Evolutionary conservation across 495 filamentous ascomycete species (phyloP), one percentile per base, ranked within the genome.

Genomic region (Neurospora sp.): DNA sequence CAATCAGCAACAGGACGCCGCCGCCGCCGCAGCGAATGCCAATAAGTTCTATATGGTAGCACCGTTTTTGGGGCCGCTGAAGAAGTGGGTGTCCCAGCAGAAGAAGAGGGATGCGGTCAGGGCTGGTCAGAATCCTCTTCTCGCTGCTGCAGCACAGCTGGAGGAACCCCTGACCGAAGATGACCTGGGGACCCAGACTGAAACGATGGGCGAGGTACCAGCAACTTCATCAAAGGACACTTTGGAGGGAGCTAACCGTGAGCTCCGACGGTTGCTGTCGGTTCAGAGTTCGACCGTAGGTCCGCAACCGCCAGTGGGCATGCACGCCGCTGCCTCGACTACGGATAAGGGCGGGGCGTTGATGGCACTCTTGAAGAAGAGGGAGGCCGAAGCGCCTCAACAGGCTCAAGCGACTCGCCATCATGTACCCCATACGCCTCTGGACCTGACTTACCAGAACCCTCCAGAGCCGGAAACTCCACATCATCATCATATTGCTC

Each of bases 11-110:
- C 76, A 83, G 16, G 80, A 83, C 23, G 83, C 84, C 38, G 84
- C 81, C 27, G 83, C 86, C 11, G 82, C 87, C n/a, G 86, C 87
- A 2, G 79, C 87, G 18, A 92, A 91, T 77, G 88, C 91, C 23
- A 93, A 93, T 77, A 98, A 93, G 78, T 98, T 97, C 79, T 98
- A 97, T 81, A 98, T 98, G 94, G 96, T 99, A 20, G 94, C 93
- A 3, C 95, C 96, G 1, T 98, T 99, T 79, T 84, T 99, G 74
- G 88, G 87, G 41, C 93, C 87, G 23, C 82, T 99, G 62, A 95
- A 94, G 80, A 93, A 93, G 79, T 99, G 96, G 96, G 94, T 98
- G 38, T 82, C 90, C 14, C 88, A 91, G 78, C 93, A 96, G 85
- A 92, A 87, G 85, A 93, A 89, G 81, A 83, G 86, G 54, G 91